Percentiles rank a stretch among this genome's conserved stretches.
Evolutionary conservation across 345 rosid species (phyloP).

Genomic region (Viola odorata): DNA sequence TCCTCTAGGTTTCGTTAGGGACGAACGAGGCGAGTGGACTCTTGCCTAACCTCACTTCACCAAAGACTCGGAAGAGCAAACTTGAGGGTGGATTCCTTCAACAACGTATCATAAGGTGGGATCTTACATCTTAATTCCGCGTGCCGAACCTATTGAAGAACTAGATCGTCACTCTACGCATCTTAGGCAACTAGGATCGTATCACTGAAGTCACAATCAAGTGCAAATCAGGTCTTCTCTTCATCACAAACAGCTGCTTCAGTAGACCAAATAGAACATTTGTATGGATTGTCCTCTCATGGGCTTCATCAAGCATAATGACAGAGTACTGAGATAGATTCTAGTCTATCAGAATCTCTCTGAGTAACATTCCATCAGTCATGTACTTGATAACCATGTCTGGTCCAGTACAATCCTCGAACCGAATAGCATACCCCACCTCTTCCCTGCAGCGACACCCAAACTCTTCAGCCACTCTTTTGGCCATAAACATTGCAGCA

Average conservation of each 20-base stretch:
- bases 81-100: no score
- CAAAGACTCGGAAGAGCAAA: no score
- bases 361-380: slow-evolving; percentile 79
- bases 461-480: slow-evolving; percentile 89
- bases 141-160: no score
- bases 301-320: slow-evolving; percentile 77
- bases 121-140: no score
- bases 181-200: no score
- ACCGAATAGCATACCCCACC: slow-evolving; percentile 78
- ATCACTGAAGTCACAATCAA: slow-evolving; percentile 75
- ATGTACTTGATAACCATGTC: slow-evolving; percentile 82
- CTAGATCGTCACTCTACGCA: no score
- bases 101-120: no score
- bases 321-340: slow-evolving; percentile 59
- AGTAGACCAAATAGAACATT: slow-evolving; percentile 72
- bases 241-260: slow-evolving; percentile 61
- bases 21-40: no score
- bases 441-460: slow-evolving; percentile 83
- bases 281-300: slow-evolving; percentile 67
- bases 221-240: slow-evolving; percentile 60
- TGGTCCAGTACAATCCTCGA: slow-evolving; percentile 87
- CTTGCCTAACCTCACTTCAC: no score
- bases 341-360: slow-evolving; percentile 60
- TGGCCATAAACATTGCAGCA: slow-evolving; percentile 82
- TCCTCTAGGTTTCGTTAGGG: no score